Evolutionary conservation across 257 asterid genomes (phyloP).

Genomic region (Hygrophila difformis): DNA sequence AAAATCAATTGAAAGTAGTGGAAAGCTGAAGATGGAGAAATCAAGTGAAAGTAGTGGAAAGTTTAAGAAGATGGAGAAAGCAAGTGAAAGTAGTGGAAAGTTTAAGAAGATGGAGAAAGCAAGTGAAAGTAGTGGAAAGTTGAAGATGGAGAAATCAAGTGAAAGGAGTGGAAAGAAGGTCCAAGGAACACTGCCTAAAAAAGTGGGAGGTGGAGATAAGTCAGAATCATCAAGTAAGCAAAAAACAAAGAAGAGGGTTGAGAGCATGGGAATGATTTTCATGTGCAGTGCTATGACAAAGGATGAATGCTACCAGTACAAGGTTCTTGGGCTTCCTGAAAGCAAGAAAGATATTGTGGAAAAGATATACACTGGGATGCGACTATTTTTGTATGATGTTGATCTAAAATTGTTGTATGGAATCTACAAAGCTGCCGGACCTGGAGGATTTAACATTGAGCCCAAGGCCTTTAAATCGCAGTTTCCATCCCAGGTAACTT

Average conservation of each 20-base stretch:
- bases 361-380: constrained; percentile 81
- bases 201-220: constrained; percentile 29
- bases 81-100: constrained; percentile 12
- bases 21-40: constrained; percentile 26
- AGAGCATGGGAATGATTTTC: constrained; percentile 90
- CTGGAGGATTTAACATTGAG: constrained; percentile 76
- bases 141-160: constrained; percentile 29
- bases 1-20: constrained; percentile 12
- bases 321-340: constrained; percentile 82
- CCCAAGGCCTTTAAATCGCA: constrained; percentile 86
- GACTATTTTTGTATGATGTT: constrained; percentile 66
- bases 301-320: constrained; percentile 65
- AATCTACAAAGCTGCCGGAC: constrained; percentile 74
- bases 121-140: constrained; percentile 20
- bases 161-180: constrained; percentile 17
- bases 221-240: constrained; percentile 41
- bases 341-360: constrained; percentile 60
- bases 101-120: constrained; percentile 8
- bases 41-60: constrained; percentile 5
- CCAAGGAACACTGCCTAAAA: constrained; percentile 21
- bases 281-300: constrained; percentile 88
- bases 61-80: background rate
- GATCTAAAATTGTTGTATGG: constrained; percentile 82
- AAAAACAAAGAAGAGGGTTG: constrained; percentile 35
- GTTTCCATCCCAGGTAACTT: constrained; percentile 76